Evolutionary conservation across 768 basidiomycete species (phyloP).

Genomic region (Rhodosporidiobolus odoratus): DNA sequence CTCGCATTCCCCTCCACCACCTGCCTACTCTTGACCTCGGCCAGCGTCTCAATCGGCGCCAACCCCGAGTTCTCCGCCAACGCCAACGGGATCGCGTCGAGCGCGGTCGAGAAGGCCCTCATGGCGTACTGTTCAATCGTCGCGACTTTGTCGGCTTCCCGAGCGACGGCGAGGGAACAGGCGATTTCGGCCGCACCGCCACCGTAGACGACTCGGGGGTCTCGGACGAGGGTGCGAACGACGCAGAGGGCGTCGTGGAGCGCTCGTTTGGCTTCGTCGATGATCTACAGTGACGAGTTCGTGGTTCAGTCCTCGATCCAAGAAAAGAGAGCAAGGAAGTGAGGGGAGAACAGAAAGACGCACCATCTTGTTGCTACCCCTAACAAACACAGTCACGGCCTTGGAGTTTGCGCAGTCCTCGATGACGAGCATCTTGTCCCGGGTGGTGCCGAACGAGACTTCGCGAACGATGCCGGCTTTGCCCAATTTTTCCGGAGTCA

Average conservation of each 20-base stretch:
- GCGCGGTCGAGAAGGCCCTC: constrained; percentile 94
- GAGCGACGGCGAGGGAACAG: constrained; percentile 83
- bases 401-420: constrained; percentile 96
- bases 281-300: constrained; percentile 59
- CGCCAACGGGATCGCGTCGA: constrained; percentile 91
- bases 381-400: constrained; percentile 93
- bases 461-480: constrained; percentile 90
- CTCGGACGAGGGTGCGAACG: constrained; percentile 87
- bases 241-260: constrained; percentile 96
- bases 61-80: constrained; percentile 96
- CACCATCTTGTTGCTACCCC: constrained; percentile 99
- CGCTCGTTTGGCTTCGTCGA: constrained; percentile 97
- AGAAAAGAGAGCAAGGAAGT: background rate
- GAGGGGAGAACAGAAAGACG: constrained; percentile 21
- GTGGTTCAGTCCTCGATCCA: background rate
- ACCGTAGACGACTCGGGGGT: constrained; percentile 96
- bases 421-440: constrained; percentile 99
- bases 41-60: constrained; percentile 92
- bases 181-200: constrained; percentile 98
- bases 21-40: constrained; percentile 89
- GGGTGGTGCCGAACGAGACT: constrained; percentile 90
- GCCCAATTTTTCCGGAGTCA: constrained; percentile 83
- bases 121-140: constrained; percentile 99
- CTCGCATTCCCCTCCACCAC: constrained; percentile 74
- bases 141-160: constrained; percentile 95